A percentile compares a stretch with the other conserved stretches of the same genome.
Evolutionary conservation across 108 stramenopile species (phyloP).

Genomic region (Nitzschia inconspicua): DNA sequence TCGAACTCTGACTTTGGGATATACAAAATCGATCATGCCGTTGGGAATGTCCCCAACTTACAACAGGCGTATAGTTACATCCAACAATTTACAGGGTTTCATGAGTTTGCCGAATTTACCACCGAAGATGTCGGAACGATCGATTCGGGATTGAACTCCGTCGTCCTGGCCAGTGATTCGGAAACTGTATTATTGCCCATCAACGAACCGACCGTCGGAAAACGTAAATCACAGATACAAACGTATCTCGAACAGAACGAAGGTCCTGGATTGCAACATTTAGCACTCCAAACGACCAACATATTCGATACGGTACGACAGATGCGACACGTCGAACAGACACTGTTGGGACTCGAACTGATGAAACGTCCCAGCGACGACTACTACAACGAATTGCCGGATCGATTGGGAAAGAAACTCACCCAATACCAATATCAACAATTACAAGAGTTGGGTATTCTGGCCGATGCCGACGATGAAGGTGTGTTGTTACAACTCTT

Average conservation of each 20-base stretch:
- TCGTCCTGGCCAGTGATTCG: constrained; percentile 64
- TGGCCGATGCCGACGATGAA: constrained; percentile 85
- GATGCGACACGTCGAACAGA: constrained; percentile 55
- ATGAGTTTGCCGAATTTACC: constrained; percentile 86
- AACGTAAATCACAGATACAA: constrained; percentile 67
- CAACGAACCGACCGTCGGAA: constrained; percentile 75
- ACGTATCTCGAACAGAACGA: constrained; percentile 86
- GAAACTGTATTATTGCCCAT: constrained; percentile 74
- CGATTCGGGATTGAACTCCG: constrained; percentile 81
- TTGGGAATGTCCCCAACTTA: constrained; percentile 68
- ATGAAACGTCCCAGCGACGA: constrained; percentile 66
- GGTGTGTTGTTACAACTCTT: constrained; percentile 86
- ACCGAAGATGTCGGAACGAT: constrained; percentile 85
- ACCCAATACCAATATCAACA: constrained; percentile 38
- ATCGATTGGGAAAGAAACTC: constrained; percentile 42
- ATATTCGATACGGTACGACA: constrained; percentile 71
- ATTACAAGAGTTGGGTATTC: constrained; percentile 72
- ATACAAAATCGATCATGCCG: constrained; percentile 61
- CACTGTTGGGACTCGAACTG: constrained; percentile 78
- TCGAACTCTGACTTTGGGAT: constrained; percentile 41
- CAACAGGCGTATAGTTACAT: constrained; percentile 44
- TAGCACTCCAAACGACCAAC: constrained; percentile 80
- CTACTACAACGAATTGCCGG: constrained; percentile 68
- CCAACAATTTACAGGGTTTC: constrained; percentile 61
- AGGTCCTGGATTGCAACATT: constrained; percentile 84